Conservation (phyloP, 2,329 filamentous ascomycete genomes). For the Cladobotryum mycophilum region DNA sequence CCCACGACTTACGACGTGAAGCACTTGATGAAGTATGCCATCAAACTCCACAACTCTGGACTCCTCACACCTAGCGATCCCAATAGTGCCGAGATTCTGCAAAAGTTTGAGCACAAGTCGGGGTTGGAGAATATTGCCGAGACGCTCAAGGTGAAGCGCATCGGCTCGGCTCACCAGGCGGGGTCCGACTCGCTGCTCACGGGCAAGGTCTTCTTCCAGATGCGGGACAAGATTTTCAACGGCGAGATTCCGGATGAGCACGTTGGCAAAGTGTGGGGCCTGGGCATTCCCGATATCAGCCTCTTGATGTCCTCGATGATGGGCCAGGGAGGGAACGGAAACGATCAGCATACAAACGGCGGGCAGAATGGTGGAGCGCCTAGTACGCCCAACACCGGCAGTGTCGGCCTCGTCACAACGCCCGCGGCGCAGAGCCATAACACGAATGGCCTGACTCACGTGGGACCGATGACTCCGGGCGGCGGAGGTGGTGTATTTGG, state of each 20-base stretch:
- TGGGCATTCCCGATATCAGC: slow-evolving; percentile 65
- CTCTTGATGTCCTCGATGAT: slow-evolving; percentile 30
- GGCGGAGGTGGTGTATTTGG: slow-evolving; percentile 71
- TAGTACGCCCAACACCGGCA: slow-evolving; percentile 64
- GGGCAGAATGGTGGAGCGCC: slow-evolving; percentile 50
- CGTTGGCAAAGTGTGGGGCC: slow-evolving; percentile 85
- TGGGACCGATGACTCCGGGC: slow-evolving; percentile 73
- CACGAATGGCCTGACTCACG: slow-evolving; percentile 49
- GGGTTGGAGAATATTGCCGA: slow-evolving; percentile 92
- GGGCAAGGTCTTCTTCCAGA: slow-evolving; percentile 89
- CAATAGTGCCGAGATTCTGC: slow-evolving; percentile 65
- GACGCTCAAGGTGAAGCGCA: slow-evolving; percentile 80
- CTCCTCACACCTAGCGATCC: slow-evolving; percentile 59
- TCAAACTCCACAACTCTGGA: slow-evolving; percentile 58
- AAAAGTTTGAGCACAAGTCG: slow-evolving; percentile 82
- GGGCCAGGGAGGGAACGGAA: slow-evolving; percentile 32
- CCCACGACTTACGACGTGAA: slow-evolving; percentile 94
- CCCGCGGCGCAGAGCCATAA: slow-evolving; percentile 46
- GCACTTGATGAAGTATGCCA: slow-evolving; percentile 88
- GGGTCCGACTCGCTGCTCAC: slow-evolving; percentile 92
- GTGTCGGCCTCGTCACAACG: slow-evolving; percentile 41
- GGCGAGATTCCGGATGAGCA: slow-evolving; percentile 76
- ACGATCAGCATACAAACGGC: slow-evolving; percentile 28
- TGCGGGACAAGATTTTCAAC: slow-evolving; percentile 82
- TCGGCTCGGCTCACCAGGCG: slow-evolving; percentile 84